phyloP scores from a whole-genome alignment of 331 rosid species.

The Prunus yedoensis region DNA sequence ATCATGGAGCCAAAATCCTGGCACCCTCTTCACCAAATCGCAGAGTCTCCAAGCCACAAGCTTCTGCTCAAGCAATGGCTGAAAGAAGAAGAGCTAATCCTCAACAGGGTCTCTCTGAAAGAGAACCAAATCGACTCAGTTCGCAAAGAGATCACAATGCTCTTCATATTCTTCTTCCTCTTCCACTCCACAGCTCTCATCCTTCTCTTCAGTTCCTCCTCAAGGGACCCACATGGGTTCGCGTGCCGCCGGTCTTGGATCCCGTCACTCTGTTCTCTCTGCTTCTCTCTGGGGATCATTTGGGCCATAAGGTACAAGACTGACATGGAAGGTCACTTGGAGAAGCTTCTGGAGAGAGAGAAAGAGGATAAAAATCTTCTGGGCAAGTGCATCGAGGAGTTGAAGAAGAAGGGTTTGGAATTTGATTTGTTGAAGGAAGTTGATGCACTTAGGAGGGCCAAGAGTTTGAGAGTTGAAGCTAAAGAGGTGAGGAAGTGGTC shows the following conservation, averaged over 20 bases:
- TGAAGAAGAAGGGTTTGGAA: conserved; percentile 67
- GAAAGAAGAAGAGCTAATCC: conserved; percentile 70
- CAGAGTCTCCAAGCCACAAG: conserved; percentile 67
- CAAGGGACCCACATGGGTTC: conserved; percentile 17
- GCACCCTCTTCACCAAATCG: conserved; percentile 77
- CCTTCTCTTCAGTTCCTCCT: conserved; percentile 55
- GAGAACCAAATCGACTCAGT: conserved; percentile 63
- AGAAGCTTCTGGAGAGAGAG: conserved; percentile 63
- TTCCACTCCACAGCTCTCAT: conserved; percentile 61
- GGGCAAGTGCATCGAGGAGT: conserved; percentile 56
- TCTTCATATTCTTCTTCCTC: conserved; percentile 66
- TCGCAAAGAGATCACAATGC: conserved; percentile 59
- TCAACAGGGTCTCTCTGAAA: conserved; percentile 48
- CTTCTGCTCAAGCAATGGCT: conserved; percentile 84
- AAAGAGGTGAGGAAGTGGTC: conserved; percentile 61
- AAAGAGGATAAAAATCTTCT: conserved; percentile 56
- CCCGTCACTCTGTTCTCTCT: conserved; percentile 53
- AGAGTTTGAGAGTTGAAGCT: conserved; percentile 54
- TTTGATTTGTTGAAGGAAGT: conserved; percentile 72
- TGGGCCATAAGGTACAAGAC: conserved; percentile 73
- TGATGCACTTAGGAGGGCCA: conserved; percentile 68
- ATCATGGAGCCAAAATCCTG: conserved; percentile 54
- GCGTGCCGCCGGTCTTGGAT: conserved; percentile 63
- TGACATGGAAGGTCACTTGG: conserved; percentile 58
- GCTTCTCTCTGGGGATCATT: conserved; percentile 55